Conservation (phyloP, 495 filamentous ascomycete species). For the Aspergillus leporis region DNA sequence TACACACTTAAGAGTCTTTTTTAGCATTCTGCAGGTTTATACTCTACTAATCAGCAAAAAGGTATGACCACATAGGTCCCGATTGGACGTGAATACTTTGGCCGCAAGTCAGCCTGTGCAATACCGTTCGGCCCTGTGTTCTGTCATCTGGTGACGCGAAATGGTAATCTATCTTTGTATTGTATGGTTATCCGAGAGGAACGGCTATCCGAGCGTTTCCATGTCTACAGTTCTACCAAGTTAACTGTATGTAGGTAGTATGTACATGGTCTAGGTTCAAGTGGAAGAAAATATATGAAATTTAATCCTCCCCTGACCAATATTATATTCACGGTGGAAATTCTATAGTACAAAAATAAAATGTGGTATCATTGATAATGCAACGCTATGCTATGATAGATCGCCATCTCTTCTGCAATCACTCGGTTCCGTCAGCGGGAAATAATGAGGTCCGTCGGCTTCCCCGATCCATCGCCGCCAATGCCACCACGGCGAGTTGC, state of each 20-base stretch:
- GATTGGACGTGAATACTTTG: not conserved
- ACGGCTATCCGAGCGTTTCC: no score
- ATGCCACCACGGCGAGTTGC: conserved; percentile 37
- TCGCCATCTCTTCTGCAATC: not conserved
- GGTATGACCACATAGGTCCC: no score
- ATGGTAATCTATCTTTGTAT: not conserved
- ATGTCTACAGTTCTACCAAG: no score
- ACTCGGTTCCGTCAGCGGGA: conserved; percentile 31
- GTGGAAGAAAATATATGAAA: no score
- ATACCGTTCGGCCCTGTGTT: not conserved
- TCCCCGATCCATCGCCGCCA: conserved; percentile 32
- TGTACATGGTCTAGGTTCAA: no score
- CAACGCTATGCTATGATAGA: not conserved
- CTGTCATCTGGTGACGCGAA: not conserved
- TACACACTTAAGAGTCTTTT: not conserved
- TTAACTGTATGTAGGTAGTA: no score
- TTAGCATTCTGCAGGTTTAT: not conserved
- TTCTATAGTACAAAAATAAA: not conserved
- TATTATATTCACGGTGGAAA: no score
- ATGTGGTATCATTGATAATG: not conserved
- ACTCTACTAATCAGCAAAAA: no score
- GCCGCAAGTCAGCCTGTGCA: not conserved
- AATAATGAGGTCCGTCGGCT: conserved; percentile 27
- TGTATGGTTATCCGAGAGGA: not conserved
- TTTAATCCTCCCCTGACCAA: no score